Evolutionary conservation across 352 stramenopile genomes (phyloP).

Genomic region (Pythium monospermum): DNA sequence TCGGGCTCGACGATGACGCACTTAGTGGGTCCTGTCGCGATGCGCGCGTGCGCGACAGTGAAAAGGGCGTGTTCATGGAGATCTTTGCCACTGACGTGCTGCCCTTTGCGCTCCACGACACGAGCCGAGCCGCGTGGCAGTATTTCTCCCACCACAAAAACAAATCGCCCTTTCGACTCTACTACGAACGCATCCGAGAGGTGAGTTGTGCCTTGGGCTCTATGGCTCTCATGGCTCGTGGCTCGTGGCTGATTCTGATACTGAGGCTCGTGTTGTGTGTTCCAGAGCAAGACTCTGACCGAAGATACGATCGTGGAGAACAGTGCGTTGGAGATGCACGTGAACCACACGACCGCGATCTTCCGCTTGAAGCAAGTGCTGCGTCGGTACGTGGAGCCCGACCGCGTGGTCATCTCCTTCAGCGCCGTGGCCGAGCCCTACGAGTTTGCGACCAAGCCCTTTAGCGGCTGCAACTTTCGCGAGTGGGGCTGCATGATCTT

Average conservation of each 20-base stretch:
- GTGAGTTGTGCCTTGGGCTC: background rate
- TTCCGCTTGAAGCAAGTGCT: constrained; percentile 43
- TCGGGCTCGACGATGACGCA: background rate
- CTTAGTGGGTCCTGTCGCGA: background rate
- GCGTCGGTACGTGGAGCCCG: constrained; percentile 33
- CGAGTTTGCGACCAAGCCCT: constrained; percentile 33
- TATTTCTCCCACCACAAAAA: constrained; percentile 6
- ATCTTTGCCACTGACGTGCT: constrained; percentile 7
- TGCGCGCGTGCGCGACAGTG: background rate
- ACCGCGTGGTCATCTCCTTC: constrained; percentile 43
- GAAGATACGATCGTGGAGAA: constrained; percentile 49
- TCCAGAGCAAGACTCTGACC: constrained; percentile 5
- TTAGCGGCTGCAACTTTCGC: constrained; percentile 39
- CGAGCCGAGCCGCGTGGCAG: constrained; percentile 4
- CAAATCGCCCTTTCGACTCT: constrained; percentile 4
- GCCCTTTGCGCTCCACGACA: background rate
- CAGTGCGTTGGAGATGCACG: constrained; percentile 45
- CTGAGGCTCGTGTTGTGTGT: background rate
- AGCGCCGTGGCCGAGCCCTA: constrained; percentile 40
- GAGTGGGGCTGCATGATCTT: constrained; percentile 54
- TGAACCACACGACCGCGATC: constrained; percentile 29
- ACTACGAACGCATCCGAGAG: constrained; percentile 3
- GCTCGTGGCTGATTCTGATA: background rate
- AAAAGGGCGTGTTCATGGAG: constrained; percentile 5
- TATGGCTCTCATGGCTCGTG: background rate